Conservation (phyloP, 106 monocot species). For the Allium sativum region DNA sequence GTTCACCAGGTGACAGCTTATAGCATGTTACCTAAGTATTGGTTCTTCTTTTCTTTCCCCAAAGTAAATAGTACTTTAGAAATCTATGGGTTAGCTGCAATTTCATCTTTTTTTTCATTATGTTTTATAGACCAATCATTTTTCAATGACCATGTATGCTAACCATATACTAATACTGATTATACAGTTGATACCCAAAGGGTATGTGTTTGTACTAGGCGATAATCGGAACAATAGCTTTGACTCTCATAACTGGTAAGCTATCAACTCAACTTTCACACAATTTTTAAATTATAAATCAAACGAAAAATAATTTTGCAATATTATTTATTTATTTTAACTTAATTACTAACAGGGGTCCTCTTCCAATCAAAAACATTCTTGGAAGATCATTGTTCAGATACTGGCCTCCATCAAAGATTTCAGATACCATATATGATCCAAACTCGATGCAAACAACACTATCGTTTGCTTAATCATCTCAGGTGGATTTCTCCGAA, state of each 20-base stretch:
- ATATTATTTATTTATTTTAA: neutral
- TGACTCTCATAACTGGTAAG: slow-evolving; percentile 90
- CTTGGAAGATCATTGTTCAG: slow-evolving; percentile 83
- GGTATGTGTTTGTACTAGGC: slow-evolving; percentile 87
- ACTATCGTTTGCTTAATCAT: slow-evolving; percentile 1
- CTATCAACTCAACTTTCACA: neutral
- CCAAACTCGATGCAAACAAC: slow-evolving; percentile 6
- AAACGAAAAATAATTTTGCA: too few relatives aligned
- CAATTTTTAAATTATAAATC: too few relatives aligned
- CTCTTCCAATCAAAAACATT: slow-evolving; percentile 79
- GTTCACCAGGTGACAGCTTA: too few relatives aligned
- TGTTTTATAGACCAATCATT: too few relatives aligned
- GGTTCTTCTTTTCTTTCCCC: too few relatives aligned
- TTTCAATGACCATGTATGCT: too few relatives aligned
- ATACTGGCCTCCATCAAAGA: slow-evolving; percentile 90
- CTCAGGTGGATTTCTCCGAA: neutral
- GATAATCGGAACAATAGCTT: slow-evolving; percentile 94
- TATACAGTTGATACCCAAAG: slow-evolving; percentile 79
- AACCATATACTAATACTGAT: neutral
- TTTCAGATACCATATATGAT: slow-evolving; percentile 63
- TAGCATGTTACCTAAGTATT: too few relatives aligned
- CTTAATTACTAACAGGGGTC: slow-evolving; percentile 48
- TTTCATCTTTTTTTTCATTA: too few relatives aligned
- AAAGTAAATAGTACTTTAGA: too few relatives aligned
- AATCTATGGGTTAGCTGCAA: too few relatives aligned